Conservation (phyloP, 2,329 filamentous ascomycete species). For the Talaromyces sp. region DNA sequence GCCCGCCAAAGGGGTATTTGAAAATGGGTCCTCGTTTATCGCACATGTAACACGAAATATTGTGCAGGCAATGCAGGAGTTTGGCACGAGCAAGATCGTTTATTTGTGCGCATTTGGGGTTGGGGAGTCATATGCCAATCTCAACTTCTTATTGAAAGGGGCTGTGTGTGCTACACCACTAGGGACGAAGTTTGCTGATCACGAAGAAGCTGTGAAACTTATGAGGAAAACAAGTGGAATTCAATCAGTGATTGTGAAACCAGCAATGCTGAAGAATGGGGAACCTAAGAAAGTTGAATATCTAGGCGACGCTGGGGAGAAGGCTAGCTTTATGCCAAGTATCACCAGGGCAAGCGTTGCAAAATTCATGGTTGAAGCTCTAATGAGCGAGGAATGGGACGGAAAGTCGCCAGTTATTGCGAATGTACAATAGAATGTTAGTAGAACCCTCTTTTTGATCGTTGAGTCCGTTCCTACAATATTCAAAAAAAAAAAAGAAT, state of each 20-base stretch:
- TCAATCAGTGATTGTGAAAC: conserved; percentile 4
- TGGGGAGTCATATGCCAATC: conserved; percentile 1
- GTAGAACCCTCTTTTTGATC: not conserved
- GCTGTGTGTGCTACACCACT: conserved; percentile 4
- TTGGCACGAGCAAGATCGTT: not conserved
- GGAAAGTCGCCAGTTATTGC: conserved; percentile 6
- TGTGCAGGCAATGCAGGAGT: not conserved
- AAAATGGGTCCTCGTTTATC: conserved; percentile 1
- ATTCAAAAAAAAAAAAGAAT: not conserved
- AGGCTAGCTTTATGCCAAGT: conserved; percentile 8
- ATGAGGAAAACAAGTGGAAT: not conserved
- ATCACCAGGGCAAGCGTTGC: conserved; percentile 11
- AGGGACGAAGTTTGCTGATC: conserved; percentile 1
- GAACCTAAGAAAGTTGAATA: not conserved
- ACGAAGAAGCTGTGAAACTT: conserved; percentile 1
- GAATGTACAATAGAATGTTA: not conserved
- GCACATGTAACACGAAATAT: conserved; percentile 6
- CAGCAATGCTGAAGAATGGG: conserved; percentile 5
- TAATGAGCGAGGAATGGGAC: not conserved
- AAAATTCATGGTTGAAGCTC: conserved; percentile 4
- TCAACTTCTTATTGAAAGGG: conserved; percentile 8
- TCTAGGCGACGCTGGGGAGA: conserved; percentile 3
- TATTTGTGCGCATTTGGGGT: conserved; percentile 9
- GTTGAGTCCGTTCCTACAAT: not conserved
- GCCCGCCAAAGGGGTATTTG: conserved; percentile 1